Percentiles rank a stretch among this genome's conserved stretches.
phyloP scores from a whole-genome alignment of 2,329 filamentous ascomycete genomes.

The Epichloe aotearoae region DNA sequence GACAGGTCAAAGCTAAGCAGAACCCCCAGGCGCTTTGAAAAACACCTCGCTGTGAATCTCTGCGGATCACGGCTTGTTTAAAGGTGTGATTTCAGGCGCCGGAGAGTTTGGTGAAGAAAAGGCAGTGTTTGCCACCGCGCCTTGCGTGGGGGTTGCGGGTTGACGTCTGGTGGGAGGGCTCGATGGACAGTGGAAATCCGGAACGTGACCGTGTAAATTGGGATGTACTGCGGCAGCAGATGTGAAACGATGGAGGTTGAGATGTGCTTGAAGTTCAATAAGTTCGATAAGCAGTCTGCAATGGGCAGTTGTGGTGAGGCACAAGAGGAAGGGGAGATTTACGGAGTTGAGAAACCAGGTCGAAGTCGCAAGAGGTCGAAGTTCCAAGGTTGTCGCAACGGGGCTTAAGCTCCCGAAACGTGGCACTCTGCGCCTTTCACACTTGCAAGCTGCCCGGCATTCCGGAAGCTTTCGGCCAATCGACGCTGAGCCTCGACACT shows the following conservation, averaged over 20 bases:
- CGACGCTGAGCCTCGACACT: constrained; percentile 7
- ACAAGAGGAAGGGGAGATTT: neutral
- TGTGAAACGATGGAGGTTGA: neutral
- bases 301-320: neutral
- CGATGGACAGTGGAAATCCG: neutral
- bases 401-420: too few species aligned
- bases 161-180: neutral
- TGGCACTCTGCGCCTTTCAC: too few species aligned
- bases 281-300: too few species aligned
- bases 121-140: neutral
- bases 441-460: neutral
- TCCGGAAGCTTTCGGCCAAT: constrained; percentile 14
- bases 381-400: neutral
- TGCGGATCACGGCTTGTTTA: constrained; percentile 79
- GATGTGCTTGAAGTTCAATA: neutral
- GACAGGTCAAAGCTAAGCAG: neutral
- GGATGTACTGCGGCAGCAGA: neutral
- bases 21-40: constrained; percentile 37
- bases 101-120: constrained; percentile 9
- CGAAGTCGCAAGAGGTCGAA: neutral
- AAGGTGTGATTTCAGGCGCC: constrained; percentile 46
- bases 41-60: constrained; percentile 84
- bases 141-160: neutral
- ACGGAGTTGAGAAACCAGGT: neutral
- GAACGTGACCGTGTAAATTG: neutral